phyloP scores from a whole-genome alignment of 2,329 filamentous ascomycete genomes.

The Elsinoe australis region DNA sequence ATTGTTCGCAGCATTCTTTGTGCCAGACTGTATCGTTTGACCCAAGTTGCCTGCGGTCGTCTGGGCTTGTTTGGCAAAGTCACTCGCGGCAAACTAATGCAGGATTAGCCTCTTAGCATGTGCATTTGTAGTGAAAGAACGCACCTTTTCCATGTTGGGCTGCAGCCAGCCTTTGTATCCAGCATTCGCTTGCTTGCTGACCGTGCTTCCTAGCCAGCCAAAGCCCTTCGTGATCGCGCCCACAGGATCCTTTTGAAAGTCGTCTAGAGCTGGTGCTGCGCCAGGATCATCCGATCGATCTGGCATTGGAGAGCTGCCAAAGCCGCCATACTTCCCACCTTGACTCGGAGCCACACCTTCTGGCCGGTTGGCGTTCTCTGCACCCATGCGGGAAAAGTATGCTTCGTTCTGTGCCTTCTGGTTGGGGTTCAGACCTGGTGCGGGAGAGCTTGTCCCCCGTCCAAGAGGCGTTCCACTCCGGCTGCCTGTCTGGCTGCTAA shows the following conservation, averaged over 20 bases:
- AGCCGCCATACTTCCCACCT: conserved; percentile 86
- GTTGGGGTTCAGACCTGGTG: conserved; percentile 24
- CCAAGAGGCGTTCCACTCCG: conserved; percentile 24
- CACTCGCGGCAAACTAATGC: conserved; percentile 62
- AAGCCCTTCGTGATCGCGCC: conserved; percentile 85
- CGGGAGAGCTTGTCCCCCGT: conserved; percentile 22
- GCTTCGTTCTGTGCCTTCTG: conserved; percentile 66
- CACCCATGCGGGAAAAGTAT: conserved; percentile 81
- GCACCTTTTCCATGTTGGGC: conserved; percentile 74
- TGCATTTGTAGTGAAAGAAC: neutral
- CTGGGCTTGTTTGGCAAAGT: conserved; percentile 53
- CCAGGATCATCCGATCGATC: conserved; percentile 37
- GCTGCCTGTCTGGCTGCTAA: conserved; percentile 22
- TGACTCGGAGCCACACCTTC: conserved; percentile 74
- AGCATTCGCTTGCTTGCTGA: conserved; percentile 82
- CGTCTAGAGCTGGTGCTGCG: conserved; percentile 63
- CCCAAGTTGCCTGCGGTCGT: conserved; percentile 46
- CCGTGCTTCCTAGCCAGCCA: conserved; percentile 84
- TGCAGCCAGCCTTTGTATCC: conserved; percentile 89
- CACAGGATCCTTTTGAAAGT: conserved; percentile 85
- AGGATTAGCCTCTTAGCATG: conserved; percentile 24
- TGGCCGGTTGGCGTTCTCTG: conserved; percentile 69
- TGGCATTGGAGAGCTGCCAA: conserved; percentile 67
- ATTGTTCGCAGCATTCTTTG: conserved; percentile 66
- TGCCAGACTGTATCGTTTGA: conserved; percentile 57